Conservation (phyloP, 192 early-diverging fungal genomes). For the Mortierella hygrophila region DNA sequence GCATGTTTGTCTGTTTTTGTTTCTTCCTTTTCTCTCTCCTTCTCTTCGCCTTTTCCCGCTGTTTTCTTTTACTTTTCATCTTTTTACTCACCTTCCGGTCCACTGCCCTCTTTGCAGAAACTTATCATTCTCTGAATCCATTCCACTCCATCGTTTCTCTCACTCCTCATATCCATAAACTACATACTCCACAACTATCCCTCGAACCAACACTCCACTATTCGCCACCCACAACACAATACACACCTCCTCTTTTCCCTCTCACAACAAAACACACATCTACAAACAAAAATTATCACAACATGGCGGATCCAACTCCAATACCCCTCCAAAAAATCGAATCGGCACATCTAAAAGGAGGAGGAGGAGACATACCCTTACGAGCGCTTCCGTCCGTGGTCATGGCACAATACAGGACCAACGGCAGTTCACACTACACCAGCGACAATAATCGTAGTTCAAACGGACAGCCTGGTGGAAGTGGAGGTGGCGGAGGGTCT, state of each 20-base stretch:
- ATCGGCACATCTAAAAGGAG: neutral
- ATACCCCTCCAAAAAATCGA: neutral
- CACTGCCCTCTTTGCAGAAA: neutral
- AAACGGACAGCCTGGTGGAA: neutral
- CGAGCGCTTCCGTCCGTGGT: constrained; percentile 9
- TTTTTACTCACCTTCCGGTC: neutral
- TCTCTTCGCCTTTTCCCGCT: neutral
- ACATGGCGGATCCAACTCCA: neutral
- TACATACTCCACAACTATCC: no score
- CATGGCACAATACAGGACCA: neutral
- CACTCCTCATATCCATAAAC: no score
- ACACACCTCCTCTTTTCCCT: no score
- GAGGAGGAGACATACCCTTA: constrained; percentile 6
- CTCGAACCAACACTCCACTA: no score
- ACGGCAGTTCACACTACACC: neutral
- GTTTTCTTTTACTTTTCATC: neutral
- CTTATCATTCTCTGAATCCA: no score
- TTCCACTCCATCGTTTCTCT: no score
- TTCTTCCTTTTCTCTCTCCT: neutral
- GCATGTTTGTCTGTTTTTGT: neutral
- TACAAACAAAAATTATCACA: neutral
- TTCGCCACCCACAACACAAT: no score
- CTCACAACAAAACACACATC: no score
- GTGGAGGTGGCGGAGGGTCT: neutral
- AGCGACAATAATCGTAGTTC: neutral